Percentiles rank a stretch among this genome's conserved stretches.
These are phyloP conservation scores for Eucalyptus urophylla DNA, from an alignment of 345 rosid genomes.

Conservation along the genomic window DNA sequence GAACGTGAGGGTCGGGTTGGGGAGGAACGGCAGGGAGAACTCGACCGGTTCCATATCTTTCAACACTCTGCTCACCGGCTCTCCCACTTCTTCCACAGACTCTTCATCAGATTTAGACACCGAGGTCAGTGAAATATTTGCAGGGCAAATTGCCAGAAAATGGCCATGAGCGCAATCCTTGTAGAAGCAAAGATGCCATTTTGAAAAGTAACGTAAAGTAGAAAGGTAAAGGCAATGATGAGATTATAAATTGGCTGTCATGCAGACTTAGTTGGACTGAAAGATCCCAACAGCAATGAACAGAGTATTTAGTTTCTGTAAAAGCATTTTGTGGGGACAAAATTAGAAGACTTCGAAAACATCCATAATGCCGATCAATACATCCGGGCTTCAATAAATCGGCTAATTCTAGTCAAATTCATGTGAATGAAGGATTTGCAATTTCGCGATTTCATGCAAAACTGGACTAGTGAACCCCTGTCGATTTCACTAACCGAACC, in stretches of 20 bases:
- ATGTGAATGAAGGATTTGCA: not conserved
- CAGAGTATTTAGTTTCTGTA: not conserved
- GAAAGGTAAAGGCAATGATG: not conserved
- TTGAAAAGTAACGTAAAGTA: not conserved
- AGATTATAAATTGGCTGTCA: not conserved
- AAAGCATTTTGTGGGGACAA: not conserved
- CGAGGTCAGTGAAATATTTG: slow-evolving; percentile 26
- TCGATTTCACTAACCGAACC: not conserved
- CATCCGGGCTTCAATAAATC: not conserved
- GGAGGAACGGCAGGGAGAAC: slow-evolving; percentile 7
- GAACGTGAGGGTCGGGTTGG: slow-evolving; percentile 13
- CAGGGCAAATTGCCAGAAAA: not conserved
- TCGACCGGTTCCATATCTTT: slow-evolving; percentile 29
- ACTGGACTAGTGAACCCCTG: not conserved
- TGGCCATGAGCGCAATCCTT: not conserved
- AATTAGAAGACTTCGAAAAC: not conserved
- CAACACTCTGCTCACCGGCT: slow-evolving; percentile 29
- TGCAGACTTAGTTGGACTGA: not conserved
- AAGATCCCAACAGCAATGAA: not conserved
- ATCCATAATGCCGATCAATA: not conserved
- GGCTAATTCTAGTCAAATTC: not conserved
- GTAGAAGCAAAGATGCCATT: not conserved
- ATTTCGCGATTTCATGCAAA: not conserved
- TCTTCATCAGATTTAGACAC: slow-evolving; percentile 50
- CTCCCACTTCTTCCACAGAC: slow-evolving; percentile 26